A percentile compares a stretch with the other conserved stretches of the same genome.
Evolutionary conservation across 164 flowering plant genomes (phyloP).

Genomic region (Berberis vulgaris): DNA sequence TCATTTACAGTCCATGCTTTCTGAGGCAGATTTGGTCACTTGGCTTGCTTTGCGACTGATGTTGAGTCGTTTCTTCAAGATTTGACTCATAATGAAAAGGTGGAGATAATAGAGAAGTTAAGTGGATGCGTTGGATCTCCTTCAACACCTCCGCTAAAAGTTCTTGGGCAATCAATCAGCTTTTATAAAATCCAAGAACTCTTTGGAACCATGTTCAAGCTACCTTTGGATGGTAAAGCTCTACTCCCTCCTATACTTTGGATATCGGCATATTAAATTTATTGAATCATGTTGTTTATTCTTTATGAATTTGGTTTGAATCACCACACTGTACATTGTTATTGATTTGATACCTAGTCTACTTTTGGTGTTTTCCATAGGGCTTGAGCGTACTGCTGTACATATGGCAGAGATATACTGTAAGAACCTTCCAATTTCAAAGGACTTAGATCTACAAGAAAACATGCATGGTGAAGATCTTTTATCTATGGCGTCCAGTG

Average conservation of each 20-base stretch:
- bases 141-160: slow-evolving; percentile 27
- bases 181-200: slow-evolving; percentile 46
- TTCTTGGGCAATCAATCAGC: slow-evolving; percentile 50
- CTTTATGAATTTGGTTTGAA: too few species aligned
- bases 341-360: too few species aligned
- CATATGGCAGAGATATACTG: slow-evolving; percentile 50
- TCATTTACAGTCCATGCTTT: slow-evolving; percentile 9
- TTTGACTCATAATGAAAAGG: slow-evolving; percentile 35
- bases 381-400: slow-evolving; percentile 37
- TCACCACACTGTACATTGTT: too few species aligned
- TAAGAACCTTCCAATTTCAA: slow-evolving; percentile 64
- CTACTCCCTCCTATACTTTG: neutral
- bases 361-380: slow-evolving; percentile 21
- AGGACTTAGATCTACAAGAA: slow-evolving; percentile 81
- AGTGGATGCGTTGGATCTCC: slow-evolving; percentile 23
- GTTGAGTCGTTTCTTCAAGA: slow-evolving; percentile 53
- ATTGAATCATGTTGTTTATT: neutral
- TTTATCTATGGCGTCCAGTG: slow-evolving; percentile 53
- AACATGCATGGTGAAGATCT: slow-evolving; percentile 90
- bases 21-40: slow-evolving; percentile 72
- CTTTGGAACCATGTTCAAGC: slow-evolving; percentile 35
- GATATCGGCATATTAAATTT: neutral
- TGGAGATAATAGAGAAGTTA: slow-evolving; percentile 36
- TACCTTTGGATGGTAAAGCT: slow-evolving; percentile 42
- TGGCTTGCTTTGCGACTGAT: slow-evolving; percentile 69